Evolutionary conservation across 1,284 basidiomycete genomes (phyloP).

Genomic region (Sutorius eximius): DNA sequence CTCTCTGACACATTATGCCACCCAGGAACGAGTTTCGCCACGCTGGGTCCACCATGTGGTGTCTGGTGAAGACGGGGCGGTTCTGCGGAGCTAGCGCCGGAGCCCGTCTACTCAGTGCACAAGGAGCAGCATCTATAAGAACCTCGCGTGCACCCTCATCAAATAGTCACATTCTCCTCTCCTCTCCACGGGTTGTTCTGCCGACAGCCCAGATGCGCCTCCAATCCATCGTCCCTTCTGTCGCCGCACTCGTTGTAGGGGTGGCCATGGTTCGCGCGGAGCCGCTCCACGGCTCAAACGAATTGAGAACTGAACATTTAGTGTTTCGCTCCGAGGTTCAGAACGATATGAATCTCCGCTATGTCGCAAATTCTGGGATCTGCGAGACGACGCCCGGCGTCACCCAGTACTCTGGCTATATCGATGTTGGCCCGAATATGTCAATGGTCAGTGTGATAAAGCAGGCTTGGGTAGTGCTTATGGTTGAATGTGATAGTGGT

Average conservation of each 20-base stretch:
- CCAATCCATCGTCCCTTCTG: neutral
- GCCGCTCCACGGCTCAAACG: neutral
- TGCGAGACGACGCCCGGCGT: conserved; percentile 74
- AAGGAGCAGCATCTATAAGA: conserved; percentile 3
- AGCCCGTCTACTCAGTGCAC: neutral
- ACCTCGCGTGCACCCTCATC: no score
- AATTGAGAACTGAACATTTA: neutral
- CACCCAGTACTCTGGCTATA: conserved; percentile 66
- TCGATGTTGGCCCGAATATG: conserved; percentile 60
- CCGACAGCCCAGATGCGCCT: conserved; percentile 13
- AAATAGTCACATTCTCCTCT: neutral
- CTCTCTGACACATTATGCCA: neutral
- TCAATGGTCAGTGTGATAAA: conserved; percentile 47
- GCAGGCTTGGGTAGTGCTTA: neutral
- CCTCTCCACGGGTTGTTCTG: neutral
- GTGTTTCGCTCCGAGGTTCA: conserved; percentile 22
- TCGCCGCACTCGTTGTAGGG: neutral
- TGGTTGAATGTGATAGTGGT: conserved; percentile 46
- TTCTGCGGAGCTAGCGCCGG: neutral
- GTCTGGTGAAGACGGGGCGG: neutral
- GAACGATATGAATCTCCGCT: conserved; percentile 41
- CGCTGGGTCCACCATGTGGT: neutral
- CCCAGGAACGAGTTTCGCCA: neutral
- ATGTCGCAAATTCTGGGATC: conserved; percentile 63
- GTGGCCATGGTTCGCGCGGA: neutral